Percentiles rank a stretch among this genome's conserved stretches.
phyloP scores from a whole-genome alignment of 2,329 filamentous ascomycete species.

The Myriosclerotinia scirpicola region DNA sequence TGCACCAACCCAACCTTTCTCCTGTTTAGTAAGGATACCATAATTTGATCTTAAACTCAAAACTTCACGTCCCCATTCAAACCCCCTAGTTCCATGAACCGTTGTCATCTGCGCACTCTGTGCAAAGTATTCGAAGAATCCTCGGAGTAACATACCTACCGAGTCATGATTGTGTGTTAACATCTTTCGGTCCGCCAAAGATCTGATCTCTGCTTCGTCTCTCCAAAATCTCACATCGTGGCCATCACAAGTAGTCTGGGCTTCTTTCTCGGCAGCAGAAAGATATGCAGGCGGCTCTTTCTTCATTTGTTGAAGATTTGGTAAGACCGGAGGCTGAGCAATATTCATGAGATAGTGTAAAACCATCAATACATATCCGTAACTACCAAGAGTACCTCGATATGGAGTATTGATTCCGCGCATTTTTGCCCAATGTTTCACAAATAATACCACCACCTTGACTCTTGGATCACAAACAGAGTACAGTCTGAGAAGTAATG shows the following conservation, averaged over 20 bases:
- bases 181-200: constrained; percentile 56
- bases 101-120: constrained; percentile 56
- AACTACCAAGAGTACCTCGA: constrained; percentile 81
- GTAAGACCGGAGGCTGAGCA: constrained; percentile 75
- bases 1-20: constrained; percentile 85
- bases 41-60: constrained; percentile 72
- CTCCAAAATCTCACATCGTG: constrained; percentile 76
- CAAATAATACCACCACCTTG: constrained; percentile 74
- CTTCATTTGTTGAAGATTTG: constrained; percentile 70
- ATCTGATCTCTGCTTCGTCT: constrained; percentile 67
- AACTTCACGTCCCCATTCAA: constrained; percentile 79
- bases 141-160: constrained; percentile 69
- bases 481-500: constrained; percentile 78
- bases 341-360: constrained; percentile 87
- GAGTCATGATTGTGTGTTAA: constrained; percentile 69
- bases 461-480: constrained; percentile 76
- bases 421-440: constrained; percentile 88
- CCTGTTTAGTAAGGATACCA: constrained; percentile 69
- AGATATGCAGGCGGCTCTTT: constrained; percentile 48
- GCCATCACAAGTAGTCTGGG: constrained; percentile 55
- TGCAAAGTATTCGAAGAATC: constrained; percentile 88
- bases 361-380: constrained; percentile 90
- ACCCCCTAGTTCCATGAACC: constrained; percentile 53
- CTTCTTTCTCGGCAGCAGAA: constrained; percentile 45
- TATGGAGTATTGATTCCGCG: constrained; percentile 86